Base-by-base conservation (phyloP, 2,329 filamentous ascomycete genomes). In the Diaporthe destruens region DNA sequence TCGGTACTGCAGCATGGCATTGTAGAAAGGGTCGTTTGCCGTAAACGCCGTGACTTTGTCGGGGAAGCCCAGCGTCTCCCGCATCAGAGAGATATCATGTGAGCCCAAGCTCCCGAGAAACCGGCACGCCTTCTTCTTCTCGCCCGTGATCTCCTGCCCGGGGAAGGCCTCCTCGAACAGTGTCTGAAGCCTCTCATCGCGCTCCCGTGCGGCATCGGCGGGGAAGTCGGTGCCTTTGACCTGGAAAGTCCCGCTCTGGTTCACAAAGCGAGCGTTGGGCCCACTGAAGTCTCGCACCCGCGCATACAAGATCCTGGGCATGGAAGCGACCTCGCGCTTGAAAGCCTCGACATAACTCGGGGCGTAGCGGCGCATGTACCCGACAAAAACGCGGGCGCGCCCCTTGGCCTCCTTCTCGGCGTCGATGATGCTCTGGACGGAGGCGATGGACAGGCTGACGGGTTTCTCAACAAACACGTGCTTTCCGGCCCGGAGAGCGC, bases 251-350 rank as follows among this genome's bases (percentile, higher is more conserved):
- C 85, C 87, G 3, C 82, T 86, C 76, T 89, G 84, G 0, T 74
- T 72, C 1, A 89, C 83, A 51, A 88, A 88, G 8, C 77, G 75
- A 0, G 82, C 76, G 72, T 91, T 90, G 0, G 86, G 88, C 0
- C 89, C 90, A 6, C 87, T 85, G 84, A 78, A 77, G 42, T 80
- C 78, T 65, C 81, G 75, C 1, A 87, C 83, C 1, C 89, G 81
- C 0, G 86, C 89, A 75, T 92, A 91, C 25, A 84, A 79, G 16
- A 92, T 87, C 61, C 85, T 82, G 0, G 83, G 84, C 42, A 91
- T 84, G 0, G 78, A 80, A 0, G 81, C 85, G 0, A 92, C 81
- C 14, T 59, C 56, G 18, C 56, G 56, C n/a, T 59, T 59, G 36
- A 59, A 59, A 11, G 56, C 56, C 36, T 59, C 2, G 5, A 59